These are phyloP conservation scores for Lizonia empirigonia DNA, from an alignment of 2,329 filamentous ascomycete genomes.

Conservation along the genomic window DNA sequence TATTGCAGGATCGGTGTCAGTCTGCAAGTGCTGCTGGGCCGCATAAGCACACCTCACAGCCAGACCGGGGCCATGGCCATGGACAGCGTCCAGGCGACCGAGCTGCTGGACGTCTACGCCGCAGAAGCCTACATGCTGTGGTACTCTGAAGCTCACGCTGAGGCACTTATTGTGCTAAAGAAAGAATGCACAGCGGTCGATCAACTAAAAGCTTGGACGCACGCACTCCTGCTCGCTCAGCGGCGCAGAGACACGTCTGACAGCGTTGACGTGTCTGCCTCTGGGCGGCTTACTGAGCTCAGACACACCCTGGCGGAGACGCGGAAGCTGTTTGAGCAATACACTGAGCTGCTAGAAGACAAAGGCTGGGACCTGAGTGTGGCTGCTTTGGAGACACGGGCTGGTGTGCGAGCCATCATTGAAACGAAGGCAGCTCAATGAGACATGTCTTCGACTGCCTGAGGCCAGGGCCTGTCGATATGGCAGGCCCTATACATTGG, in stretches of 20 bases:
- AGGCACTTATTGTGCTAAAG: constrained; percentile 68
- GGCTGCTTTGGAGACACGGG: constrained; percentile 68
- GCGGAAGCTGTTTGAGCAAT: constrained; percentile 53
- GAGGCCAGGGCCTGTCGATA: not conserved
- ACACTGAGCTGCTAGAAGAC: constrained; percentile 50
- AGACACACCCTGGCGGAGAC: constrained; percentile 48
- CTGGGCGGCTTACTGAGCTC: constrained; percentile 48
- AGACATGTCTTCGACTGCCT: not conserved
- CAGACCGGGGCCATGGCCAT: constrained; percentile 35
- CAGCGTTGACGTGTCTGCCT: constrained; percentile 8
- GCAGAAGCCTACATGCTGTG: constrained; percentile 67
- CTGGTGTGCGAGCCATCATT: constrained; percentile 50
- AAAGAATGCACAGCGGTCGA: constrained; percentile 56
- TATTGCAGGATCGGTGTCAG: constrained; percentile 61
- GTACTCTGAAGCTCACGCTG: constrained; percentile 40
- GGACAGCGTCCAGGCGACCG: constrained; percentile 50
- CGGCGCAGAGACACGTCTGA: not conserved
- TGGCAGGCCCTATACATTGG: not conserved
- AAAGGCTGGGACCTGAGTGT: constrained; percentile 70
- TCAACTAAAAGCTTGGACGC: constrained; percentile 67
- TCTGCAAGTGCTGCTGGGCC: constrained; percentile 45
- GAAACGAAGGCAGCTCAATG: constrained; percentile 10
- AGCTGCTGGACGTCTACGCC: constrained; percentile 58
- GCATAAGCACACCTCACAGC: constrained; percentile 31
- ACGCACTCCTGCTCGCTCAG: constrained; percentile 59